These are phyloP conservation scores for Quillaja saponaria DNA, from an alignment of 306 rosid species.

Conservation along the genomic window DNA sequence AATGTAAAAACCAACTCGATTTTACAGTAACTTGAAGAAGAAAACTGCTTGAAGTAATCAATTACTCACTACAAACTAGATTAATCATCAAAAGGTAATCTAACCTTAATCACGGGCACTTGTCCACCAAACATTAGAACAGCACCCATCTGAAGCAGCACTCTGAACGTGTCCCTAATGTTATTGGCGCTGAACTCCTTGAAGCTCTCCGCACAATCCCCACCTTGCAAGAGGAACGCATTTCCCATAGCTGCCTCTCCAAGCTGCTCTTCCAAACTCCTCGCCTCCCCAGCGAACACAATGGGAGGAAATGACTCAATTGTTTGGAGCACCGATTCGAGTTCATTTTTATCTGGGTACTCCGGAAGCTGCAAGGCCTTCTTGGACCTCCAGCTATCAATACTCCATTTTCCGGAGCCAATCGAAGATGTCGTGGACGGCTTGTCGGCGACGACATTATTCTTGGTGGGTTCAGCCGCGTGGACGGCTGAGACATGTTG, in stretches of 20 bases:
- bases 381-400: slow-evolving; percentile 66
- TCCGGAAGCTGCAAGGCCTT: slow-evolving; percentile 65
- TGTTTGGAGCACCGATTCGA: slow-evolving; percentile 54
- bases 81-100: not conserved
- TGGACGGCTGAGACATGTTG: slow-evolving; percentile 60
- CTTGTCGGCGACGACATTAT: slow-evolving; percentile 20
- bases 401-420: slow-evolving; percentile 40
- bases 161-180: slow-evolving; percentile 68
- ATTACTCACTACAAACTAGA: not conserved
- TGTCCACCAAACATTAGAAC: slow-evolving; percentile 85
- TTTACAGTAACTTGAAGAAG: not conserved
- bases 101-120: slow-evolving; percentile 65
- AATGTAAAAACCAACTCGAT: too few relatives aligned
- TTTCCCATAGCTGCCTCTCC: slow-evolving; percentile 74
- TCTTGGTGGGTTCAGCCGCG: slow-evolving; percentile 47
- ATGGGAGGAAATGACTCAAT: slow-evolving; percentile 69
- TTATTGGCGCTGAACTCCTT: slow-evolving; percentile 75
- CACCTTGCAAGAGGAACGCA: slow-evolving; percentile 72
- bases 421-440: slow-evolving; percentile 10
- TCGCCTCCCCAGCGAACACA: slow-evolving; percentile 78
- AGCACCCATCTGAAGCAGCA: slow-evolving; percentile 71
- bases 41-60: not conserved
- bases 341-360: slow-evolving; percentile 55
- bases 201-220: slow-evolving; percentile 78
- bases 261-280: slow-evolving; percentile 65